phyloP scores from a whole-genome alignment of 352 stramenopile species.

The Globisporangium abappressorium region DNA sequence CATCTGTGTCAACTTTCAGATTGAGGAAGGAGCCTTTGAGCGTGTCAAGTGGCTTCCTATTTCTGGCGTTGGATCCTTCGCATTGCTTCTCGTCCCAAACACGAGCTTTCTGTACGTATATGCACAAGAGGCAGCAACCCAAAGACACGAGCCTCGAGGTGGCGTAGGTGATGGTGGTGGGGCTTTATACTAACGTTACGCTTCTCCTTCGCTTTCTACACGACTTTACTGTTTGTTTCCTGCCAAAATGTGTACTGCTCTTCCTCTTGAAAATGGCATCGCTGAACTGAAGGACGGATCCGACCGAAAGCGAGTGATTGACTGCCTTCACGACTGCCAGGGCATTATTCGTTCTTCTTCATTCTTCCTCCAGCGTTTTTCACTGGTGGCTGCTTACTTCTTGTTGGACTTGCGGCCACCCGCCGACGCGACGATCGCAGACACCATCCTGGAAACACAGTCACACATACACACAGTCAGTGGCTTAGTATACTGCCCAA shows the following conservation, averaged over 20 bases:
- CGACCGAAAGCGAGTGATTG: neutral
- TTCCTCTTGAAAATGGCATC: neutral
- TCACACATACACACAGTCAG: neutral
- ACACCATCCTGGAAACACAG: slow-evolving; percentile 65
- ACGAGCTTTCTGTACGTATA: neutral
- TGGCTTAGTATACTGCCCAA: neutral
- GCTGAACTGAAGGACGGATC: neutral
- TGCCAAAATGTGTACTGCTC: neutral
- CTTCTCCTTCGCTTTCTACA: neutral
- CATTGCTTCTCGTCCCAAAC: neutral
- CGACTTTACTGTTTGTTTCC: neutral
- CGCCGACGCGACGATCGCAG: slow-evolving; percentile 71
- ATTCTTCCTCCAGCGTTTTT: neutral
- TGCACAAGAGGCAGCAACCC: neutral
- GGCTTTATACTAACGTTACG: neutral
- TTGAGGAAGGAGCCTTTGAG: neutral
- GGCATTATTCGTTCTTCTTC: neutral
- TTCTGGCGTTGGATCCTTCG: neutral
- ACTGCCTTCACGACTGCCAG: neutral
- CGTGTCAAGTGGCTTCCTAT: neutral
- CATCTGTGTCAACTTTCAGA: neutral
- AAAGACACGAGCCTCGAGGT: neutral
- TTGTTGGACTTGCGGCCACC: slow-evolving; percentile 32
- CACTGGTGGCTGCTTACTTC: slow-evolving; percentile 6
- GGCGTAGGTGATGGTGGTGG: neutral